Conservation (phyloP, 23 red algal genomes). For the Gracilariopsis chorda region DNA sequence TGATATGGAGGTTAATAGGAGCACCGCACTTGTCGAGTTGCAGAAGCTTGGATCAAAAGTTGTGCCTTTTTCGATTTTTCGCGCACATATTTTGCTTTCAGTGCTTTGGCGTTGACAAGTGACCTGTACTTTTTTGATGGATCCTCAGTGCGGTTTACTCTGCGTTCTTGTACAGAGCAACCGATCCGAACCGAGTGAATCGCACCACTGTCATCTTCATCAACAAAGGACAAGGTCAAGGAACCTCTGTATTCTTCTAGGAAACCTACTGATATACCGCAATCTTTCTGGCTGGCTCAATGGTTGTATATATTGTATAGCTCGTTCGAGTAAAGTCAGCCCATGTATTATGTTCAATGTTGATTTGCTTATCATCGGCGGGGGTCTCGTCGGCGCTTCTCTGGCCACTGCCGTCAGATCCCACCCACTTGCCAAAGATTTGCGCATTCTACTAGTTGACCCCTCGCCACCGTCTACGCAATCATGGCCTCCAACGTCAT, state of each 20-base stretch:
- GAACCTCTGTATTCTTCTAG: background rate
- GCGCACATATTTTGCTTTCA: background rate
- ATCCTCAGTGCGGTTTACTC: background rate
- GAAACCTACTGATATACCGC: no score
- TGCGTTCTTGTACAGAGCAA: background rate
- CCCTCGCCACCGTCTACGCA: background rate
- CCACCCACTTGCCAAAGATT: background rate
- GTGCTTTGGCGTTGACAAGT: background rate
- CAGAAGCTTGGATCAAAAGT: no score
- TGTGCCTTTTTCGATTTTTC: slow-evolving; percentile 20
- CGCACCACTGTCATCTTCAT: no score
- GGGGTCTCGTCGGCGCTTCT: slow-evolving; percentile 81
- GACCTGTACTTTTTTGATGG: background rate
- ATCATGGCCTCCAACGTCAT: background rate
- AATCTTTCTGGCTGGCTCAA: no score
- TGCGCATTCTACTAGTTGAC: slow-evolving; percentile 46
- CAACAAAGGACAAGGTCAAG: no score
- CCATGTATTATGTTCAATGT: background rate
- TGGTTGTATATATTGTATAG: no score
- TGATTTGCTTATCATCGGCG: slow-evolving; percentile 82
- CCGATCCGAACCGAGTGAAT: no score
- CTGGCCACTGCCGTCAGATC: slow-evolving; percentile 60
- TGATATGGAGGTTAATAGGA: no score
- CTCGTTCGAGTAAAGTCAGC: background rate
- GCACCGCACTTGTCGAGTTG: no score